Evolutionary conservation across 2,329 filamentous ascomycete species (phyloP).

Genomic region (Fusarium mexicanum): DNA sequence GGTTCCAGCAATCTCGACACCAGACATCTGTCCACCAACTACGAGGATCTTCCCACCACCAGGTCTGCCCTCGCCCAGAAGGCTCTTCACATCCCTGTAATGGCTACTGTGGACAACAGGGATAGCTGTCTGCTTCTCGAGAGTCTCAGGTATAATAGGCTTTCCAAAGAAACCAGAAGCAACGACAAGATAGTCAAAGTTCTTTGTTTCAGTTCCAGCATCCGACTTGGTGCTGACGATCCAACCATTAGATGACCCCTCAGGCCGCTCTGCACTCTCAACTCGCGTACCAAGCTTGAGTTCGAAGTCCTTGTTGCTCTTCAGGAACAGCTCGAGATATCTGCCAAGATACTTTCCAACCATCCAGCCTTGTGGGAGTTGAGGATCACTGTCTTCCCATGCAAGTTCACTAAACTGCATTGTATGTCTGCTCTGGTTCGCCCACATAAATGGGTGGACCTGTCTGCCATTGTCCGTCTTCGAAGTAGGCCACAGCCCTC

Average conservation of each 20-base stretch:
- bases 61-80: constrained; percentile 54
- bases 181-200: constrained; percentile 77
- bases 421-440: constrained; percentile 81
- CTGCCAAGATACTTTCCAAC: constrained; percentile 76
- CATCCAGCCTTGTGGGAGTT: constrained; percentile 81
- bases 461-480: constrained; percentile 60
- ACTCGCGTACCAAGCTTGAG: constrained; percentile 62
- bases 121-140: constrained; percentile 50
- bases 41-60: constrained; percentile 72
- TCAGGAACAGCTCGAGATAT: constrained; percentile 70
- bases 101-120: constrained; percentile 75
- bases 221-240: constrained; percentile 50
- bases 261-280: constrained; percentile 50
- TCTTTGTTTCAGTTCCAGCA: constrained; percentile 53
- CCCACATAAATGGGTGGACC: constrained; percentile 73
- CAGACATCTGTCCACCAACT: constrained; percentile 85
- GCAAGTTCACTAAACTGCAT: constrained; percentile 77
- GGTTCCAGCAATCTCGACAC: constrained; percentile 78
- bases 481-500: constrained; percentile 78
- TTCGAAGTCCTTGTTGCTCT: constrained; percentile 50
- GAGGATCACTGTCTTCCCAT: constrained; percentile 69
- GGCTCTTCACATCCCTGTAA: constrained; percentile 64
- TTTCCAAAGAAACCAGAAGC: constrained; percentile 81
- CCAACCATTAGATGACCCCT: constrained; percentile 54
- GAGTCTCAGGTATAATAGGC: constrained; percentile 60